Evolutionary conservation across 228 moss, liverwort and hornwort species (phyloP), one percentile per base, ranked within the genome.

Genomic region (Sphagnum magellanicum): DNA sequence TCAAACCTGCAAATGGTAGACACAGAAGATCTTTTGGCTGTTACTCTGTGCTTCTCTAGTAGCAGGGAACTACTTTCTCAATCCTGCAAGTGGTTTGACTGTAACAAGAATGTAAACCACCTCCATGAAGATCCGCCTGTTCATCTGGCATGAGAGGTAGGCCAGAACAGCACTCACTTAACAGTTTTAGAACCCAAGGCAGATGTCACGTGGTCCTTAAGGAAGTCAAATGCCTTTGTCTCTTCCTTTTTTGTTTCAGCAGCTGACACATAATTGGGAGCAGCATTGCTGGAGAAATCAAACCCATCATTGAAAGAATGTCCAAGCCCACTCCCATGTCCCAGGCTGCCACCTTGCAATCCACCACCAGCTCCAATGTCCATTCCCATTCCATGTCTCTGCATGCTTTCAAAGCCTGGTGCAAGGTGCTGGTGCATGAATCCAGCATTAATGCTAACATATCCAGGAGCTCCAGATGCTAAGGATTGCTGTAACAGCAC

Each of bases 181-280:
- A 8, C 12, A 8, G 8, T 55, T 12, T 55, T 55, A 8, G 55
- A 12, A 12, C 55, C 55, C 55, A 55, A 55, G 55, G 12, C 55
- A 55, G 55, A 8, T 12, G 55, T 8, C 9, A 55, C 55, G 2
- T 55, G 55, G 55, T 55, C 55, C 55, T 55, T 8, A 6, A 92
- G 81, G 74, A 92, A 96, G 79, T 96, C 92, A 53, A 96, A 96
- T 51, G 92, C 95, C 73, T 83, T 96, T 0, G 83, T 83, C n/a
- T 96, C 95, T 81, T 91, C 92, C 67, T 92, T 92, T 50, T 87
- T 83, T n/a, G 89, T 74, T 53, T 76, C 81, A 66, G 77, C 71
- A 6, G 74, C 51, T 53, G 72, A 59, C 32, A 32, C 32, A 75
- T 84, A 87, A 69, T 81, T 84, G 73, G 89, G 83, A 17, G 62